A percentile compares a stretch with the other conserved stretches of the same genome.
Conservation (phyloP, 1,139 yeast species). For the Geotrichum europaeum region DNA sequence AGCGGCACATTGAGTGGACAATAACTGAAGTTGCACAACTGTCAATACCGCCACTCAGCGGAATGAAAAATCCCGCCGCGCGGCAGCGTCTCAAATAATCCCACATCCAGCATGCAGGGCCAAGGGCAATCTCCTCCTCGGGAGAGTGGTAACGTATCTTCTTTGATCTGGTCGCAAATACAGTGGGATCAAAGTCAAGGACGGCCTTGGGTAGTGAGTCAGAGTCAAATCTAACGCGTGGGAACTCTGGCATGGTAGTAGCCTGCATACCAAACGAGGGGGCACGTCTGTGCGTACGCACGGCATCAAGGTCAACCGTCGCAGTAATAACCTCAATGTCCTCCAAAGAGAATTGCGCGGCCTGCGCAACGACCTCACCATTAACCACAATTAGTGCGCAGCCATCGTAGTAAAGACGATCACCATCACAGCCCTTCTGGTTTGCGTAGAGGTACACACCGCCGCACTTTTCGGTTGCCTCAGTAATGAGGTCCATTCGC, state of each 20-base stretch:
- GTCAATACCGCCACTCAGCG: conserved; percentile 95
- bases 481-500: conserved; percentile 75
- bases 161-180: conserved; percentile 52
- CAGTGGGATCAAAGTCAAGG: conserved; percentile 51
- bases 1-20: conserved; percentile 87
- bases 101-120: conserved; percentile 99
- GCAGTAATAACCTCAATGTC: conserved; percentile 95
- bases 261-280: conserved; percentile 71
- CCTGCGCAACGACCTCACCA: conserved; percentile 89
- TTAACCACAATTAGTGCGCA: conserved; percentile 91
- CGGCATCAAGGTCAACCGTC: conserved; percentile 88
- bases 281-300: conserved; percentile 71
- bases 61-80: conserved; percentile 86
- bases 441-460: conserved; percentile 91
- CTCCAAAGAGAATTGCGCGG: conserved; percentile 75
- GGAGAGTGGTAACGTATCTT: conserved; percentile 66
- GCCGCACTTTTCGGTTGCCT: conserved; percentile 93
- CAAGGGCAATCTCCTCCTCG: conserved; percentile 92
- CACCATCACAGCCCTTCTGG: conserved; percentile 98
- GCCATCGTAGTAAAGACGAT: conserved; percentile 92
- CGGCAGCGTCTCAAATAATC: conserved; percentile 87
- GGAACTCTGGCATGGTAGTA: conserved; percentile 46
- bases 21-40: conserved; percentile 96
- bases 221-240: conserved; percentile 49
- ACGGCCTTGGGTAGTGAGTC: conserved; percentile 19